Base-by-base conservation (phyloP, 2,329 filamentous ascomycete species). In the Colletotrichum spaethianum region DNA sequence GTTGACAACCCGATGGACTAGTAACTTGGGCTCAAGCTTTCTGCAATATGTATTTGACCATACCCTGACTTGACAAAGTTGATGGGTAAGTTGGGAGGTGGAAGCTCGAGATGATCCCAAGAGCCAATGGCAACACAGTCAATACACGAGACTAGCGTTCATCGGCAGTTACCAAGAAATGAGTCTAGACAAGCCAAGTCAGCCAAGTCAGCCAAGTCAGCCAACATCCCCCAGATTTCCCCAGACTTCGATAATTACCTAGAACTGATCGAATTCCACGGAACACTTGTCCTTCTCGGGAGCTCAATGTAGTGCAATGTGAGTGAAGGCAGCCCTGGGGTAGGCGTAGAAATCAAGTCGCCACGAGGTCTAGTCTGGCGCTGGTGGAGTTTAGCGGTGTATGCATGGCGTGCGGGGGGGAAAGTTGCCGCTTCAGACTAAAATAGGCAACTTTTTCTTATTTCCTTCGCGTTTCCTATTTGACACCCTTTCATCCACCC, bases 401-500 rank as follows among this genome's bases (percentile, higher is more conserved):
- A 18, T 53, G 67, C 53, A 53, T 33, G 36, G 42, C 33, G 67
- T 33, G 62, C 42, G 61, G 50, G 67, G 63, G 53, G 53, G 44
- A 33, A 44, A 65, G 44, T 70, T 70, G 52, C 67, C 67, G 33
- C 31, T 53, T 65, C 36, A 38, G 62, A 9, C 14, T 44, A 3
- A 36, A 60, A 65, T 28, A 59, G 67, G 67, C 61, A 70, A 65
- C 26, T 65, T 44, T 20, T 26, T 65, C 18, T 56, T 31, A 59
- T 65, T 70, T 60, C 61, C 53, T 46, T 70, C 67, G 53, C 26
- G 53, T 65, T 65, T 70, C 67, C 67, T 70, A 65, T 70, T 70
- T 60, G 67, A 70, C 59, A 61, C 62, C 50, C 46, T 70, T 70
- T 53, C 67, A 42, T 53, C 67, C 67, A 65, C 61, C 28, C 42